phyloP scores from a whole-genome alignment of 768 basidiomycete genomes.

The Kondoa malvinella region DNA sequence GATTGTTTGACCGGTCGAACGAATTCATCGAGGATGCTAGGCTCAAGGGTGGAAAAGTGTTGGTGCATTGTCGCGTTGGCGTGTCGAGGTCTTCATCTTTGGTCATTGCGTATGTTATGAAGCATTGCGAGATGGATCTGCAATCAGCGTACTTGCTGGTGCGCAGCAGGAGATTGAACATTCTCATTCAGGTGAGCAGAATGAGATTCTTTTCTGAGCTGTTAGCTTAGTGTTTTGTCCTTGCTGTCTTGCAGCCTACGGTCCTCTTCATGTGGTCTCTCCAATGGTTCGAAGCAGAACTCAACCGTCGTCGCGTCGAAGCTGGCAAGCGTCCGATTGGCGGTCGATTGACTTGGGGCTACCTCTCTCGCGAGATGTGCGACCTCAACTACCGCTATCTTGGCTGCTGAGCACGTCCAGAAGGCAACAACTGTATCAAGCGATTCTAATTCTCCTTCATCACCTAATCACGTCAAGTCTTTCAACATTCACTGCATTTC shows the following conservation, averaged over 20 bases:
- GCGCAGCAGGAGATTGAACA: constrained; percentile 63
- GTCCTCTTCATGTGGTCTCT: constrained; percentile 89
- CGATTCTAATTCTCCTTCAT: background rate
- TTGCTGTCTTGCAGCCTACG: constrained; percentile 65
- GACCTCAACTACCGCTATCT: constrained; percentile 8
- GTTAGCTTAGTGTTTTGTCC: background rate
- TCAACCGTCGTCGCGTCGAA: background rate
- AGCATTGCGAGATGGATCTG: constrained; percentile 63
- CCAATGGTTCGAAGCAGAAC: constrained; percentile 31
- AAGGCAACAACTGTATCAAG: background rate
- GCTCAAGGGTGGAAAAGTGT: constrained; percentile 62
- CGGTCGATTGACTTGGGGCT: constrained; percentile 1
- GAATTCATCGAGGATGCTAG: constrained; percentile 85
- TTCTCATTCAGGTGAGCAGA: constrained; percentile 27
- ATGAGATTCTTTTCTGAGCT: background rate
- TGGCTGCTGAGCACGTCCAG: background rate
- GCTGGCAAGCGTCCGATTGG: constrained; percentile 1
- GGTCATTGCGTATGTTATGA: constrained; percentile 95
- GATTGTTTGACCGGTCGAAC: constrained; percentile 70
- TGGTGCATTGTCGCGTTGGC: constrained; percentile 99
- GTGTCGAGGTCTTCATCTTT: constrained; percentile 87
- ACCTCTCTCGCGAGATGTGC: constrained; percentile 6
- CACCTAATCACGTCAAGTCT: too few species aligned
- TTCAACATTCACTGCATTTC: background rate
- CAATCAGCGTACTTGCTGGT: constrained; percentile 89